Evolutionary conservation across 2,329 filamentous ascomycete species (phyloP).

Genomic region (Colletotrichum zoysiae): DNA sequence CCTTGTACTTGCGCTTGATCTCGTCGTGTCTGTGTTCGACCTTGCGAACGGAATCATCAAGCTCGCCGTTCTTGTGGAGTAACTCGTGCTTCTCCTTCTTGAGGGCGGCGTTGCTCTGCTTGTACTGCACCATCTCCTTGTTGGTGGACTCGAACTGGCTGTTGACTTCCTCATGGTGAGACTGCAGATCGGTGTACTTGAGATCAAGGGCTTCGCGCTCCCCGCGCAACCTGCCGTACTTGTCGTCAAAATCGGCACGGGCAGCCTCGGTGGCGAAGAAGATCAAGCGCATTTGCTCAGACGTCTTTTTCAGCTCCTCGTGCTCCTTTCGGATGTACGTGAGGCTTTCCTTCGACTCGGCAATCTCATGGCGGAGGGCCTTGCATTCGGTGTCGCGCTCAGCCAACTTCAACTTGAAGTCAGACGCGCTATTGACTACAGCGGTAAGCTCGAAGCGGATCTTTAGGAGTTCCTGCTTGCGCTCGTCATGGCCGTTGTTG

Average conservation of each 20-base stretch:
- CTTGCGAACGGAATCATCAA: constrained; percentile 27
- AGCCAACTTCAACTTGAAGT: constrained; percentile 30
- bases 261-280: constrained; percentile 21
- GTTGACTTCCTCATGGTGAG: constrained; percentile 25
- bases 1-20: constrained; percentile 32
- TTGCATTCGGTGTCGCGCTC: constrained; percentile 32
- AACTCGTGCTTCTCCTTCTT: constrained; percentile 32
- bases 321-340: constrained; percentile 25
- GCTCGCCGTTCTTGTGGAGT: constrained; percentile 13
- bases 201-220: constrained; percentile 27
- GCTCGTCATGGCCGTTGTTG: constrained; percentile 30
- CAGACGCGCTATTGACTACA: constrained; percentile 11
- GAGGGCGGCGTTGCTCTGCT: constrained; percentile 13
- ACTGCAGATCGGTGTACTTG: constrained; percentile 28
- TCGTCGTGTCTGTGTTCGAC: constrained; percentile 28
- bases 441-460: constrained; percentile 27
- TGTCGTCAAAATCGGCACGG: constrained; percentile 20
- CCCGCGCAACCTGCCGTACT: constrained; percentile 21
- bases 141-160: constrained; percentile 12
- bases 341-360: constrained; percentile 21
- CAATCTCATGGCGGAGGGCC: constrained; percentile 18
- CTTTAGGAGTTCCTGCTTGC: constrained; percentile 29
- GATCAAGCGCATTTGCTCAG: constrained; percentile 18
- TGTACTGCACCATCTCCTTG: constrained; percentile 27
- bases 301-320: constrained; percentile 30